Conservation (phyloP, 768 basidiomycete genomes). For the Mycena rosella region DNA sequence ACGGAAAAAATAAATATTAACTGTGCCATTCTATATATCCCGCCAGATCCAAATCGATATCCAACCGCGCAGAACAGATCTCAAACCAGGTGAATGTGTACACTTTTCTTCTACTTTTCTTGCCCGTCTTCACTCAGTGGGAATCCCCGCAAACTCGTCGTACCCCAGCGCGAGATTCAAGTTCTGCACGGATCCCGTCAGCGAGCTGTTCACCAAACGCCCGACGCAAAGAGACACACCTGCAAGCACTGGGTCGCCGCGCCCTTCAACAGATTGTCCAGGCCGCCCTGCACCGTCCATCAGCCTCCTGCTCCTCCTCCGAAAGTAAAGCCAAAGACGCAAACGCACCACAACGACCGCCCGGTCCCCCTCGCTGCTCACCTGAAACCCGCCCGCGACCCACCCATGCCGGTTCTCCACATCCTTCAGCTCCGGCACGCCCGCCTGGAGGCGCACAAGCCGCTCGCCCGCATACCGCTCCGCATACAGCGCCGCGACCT, state of each 20-base stretch:
- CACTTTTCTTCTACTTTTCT: slow-evolving; percentile 16
- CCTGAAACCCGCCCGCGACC: slow-evolving; percentile 93
- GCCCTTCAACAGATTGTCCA: slow-evolving; percentile 97
- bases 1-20: not conserved
- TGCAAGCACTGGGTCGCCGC: slow-evolving; percentile 99
- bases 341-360: slow-evolving; percentile 91
- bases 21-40: slow-evolving; percentile 10
- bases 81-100: slow-evolving; percentile 5
- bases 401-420: slow-evolving; percentile 90
- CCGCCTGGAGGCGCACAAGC: slow-evolving; percentile 75
- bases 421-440: slow-evolving; percentile 80
- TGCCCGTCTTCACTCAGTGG: slow-evolving; percentile 44
- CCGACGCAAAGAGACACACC: slow-evolving; percentile 57
- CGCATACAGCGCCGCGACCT: slow-evolving; percentile 81
- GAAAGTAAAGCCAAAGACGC: slow-evolving; percentile 13
- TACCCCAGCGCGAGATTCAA: slow-evolving; percentile 91
- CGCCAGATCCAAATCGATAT: slow-evolving; percentile 19
- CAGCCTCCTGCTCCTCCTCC: not conserved
- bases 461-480: slow-evolving; percentile 81
- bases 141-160: slow-evolving; percentile 87
- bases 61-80: slow-evolving; percentile 6
- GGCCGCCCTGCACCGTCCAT: slow-evolving; percentile 71
- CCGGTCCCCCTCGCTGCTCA: slow-evolving; percentile 88
- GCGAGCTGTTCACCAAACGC: not conserved
- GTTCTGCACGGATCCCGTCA: slow-evolving; percentile 63